Conservation (phyloP, 495 filamentous ascomycete species). For the Echria macrotheca region DNA sequence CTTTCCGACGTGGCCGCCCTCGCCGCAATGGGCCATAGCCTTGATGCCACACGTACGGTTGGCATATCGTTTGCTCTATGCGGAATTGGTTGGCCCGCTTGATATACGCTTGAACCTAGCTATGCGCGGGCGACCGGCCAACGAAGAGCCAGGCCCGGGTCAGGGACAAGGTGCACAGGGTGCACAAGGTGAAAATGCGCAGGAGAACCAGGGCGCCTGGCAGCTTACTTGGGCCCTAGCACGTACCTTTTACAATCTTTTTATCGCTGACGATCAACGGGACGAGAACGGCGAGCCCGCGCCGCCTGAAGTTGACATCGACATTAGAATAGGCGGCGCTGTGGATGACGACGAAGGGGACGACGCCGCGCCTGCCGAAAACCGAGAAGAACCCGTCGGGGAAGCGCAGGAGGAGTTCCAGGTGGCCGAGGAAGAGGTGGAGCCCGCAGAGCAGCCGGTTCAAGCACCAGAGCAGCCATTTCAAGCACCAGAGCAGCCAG, state of each 20-base stretch:
- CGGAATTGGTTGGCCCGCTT: constrained; percentile 54
- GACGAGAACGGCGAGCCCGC: constrained; percentile 34
- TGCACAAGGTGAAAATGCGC: not conserved
- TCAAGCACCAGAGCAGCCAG: too few relatives aligned
- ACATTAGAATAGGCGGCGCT: not conserved
- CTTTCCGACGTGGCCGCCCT: constrained; percentile 61
- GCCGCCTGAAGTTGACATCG: constrained; percentile 19
- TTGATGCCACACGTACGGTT: constrained; percentile 63
- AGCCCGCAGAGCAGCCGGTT: not conserved
- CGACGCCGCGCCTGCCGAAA: not conserved
- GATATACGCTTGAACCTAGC: constrained; percentile 55
- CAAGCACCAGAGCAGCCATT: not conserved
- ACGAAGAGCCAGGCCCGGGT: not conserved
- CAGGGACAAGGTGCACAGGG: not conserved
- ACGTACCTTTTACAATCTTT: not conserved
- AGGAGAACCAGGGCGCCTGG: not conserved
- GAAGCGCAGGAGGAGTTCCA: not conserved
- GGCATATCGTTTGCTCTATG: constrained; percentile 61
- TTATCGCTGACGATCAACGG: constrained; percentile 32
- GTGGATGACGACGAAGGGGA: not conserved
- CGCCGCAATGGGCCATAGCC: constrained; percentile 62
- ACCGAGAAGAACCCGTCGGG: not conserved
- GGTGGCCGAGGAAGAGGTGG: not conserved
- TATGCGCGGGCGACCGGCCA: constrained; percentile 21
- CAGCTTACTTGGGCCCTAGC: not conserved